These are phyloP conservation scores for Pseudocercospora macadamiae DNA, from an alignment of 2,329 filamentous ascomycete species.

Conservation along the genomic window DNA sequence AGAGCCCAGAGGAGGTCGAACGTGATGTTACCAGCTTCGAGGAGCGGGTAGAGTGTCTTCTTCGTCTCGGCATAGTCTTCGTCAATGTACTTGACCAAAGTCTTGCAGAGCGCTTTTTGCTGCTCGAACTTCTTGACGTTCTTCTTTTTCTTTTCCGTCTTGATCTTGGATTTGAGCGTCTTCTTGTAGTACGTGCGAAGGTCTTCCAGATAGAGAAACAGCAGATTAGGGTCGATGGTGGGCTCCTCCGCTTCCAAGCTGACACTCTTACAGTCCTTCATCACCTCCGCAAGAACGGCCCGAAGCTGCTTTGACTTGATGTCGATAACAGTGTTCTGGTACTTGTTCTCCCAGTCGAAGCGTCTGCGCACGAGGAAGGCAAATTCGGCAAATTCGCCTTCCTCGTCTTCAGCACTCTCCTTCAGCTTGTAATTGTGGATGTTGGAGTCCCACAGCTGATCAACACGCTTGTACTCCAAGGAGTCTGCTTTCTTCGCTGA, in stretches of 20 bases:
- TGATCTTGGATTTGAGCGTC: slow-evolving; percentile 62
- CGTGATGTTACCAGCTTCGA: slow-evolving; percentile 81
- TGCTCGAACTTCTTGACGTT: slow-evolving; percentile 59
- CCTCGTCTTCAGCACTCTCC: slow-evolving; percentile 67
- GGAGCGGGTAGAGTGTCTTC: slow-evolving; percentile 77
- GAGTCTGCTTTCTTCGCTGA: slow-evolving; percentile 40
- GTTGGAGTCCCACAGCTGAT: slow-evolving; percentile 61
- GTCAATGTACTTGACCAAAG: slow-evolving; percentile 76
- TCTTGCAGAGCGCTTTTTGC: slow-evolving; percentile 68
- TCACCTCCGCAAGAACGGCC: slow-evolving; percentile 69
- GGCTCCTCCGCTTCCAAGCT: slow-evolving; percentile 81
- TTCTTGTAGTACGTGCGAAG: slow-evolving; percentile 65
- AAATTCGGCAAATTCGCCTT: slow-evolving; percentile 74
- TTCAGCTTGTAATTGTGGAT: slow-evolving; percentile 69
- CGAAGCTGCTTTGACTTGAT: slow-evolving; percentile 82
- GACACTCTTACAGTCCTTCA: slow-evolving; percentile 76
- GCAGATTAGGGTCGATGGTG: slow-evolving; percentile 56
- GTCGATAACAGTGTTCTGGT: slow-evolving; percentile 73
- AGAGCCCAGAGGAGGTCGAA: slow-evolving; percentile 88
- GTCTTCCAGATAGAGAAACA: slow-evolving; percentile 72
- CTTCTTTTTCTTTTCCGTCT: slow-evolving; percentile 65
- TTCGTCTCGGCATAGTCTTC: slow-evolving; percentile 78
- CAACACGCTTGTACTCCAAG: slow-evolving; percentile 70
- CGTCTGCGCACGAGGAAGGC: slow-evolving; percentile 80
- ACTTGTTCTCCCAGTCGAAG: slow-evolving; percentile 85